Evolutionary conservation across 768 basidiomycete species (phyloP).

Genomic region (Cystobasidium onofrii): DNA sequence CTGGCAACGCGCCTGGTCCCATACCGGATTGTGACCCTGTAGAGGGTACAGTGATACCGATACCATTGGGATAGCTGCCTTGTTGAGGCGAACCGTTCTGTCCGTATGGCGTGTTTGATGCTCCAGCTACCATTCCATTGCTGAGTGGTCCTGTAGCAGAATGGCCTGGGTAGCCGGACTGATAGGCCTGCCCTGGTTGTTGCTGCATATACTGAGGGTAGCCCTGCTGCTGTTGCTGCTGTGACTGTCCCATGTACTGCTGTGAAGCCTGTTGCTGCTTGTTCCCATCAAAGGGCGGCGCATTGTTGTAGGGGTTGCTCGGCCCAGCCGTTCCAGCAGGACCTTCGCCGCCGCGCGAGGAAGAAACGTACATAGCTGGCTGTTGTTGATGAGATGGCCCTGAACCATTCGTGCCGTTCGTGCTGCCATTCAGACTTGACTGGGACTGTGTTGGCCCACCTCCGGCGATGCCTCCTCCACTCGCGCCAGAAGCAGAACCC

Average conservation of each 20-base stretch:
- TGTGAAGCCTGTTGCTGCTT: not conserved
- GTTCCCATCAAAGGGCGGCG: not conserved
- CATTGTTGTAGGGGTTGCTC: not conserved
- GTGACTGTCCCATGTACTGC: not conserved
- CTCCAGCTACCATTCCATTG: slow-evolving; percentile 14
- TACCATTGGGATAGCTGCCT: not conserved
- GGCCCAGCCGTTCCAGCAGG: not conserved
- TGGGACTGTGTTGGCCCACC: not conserved
- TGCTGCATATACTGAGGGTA: not conserved
- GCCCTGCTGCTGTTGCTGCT: slow-evolving; percentile 28
- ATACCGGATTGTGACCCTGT: not conserved
- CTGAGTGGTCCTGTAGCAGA: not conserved
- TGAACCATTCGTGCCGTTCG: not conserved
- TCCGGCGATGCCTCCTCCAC: not conserved
- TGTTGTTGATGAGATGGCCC: not conserved
- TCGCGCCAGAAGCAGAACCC: not conserved
- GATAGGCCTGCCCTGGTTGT: not conserved
- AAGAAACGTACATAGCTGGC: not conserved
- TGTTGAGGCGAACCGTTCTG: slow-evolving; percentile 7
- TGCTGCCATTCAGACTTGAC: not conserved
- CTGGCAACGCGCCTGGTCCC: not conserved
- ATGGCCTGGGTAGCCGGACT: not conserved
- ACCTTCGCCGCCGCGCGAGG: not conserved
- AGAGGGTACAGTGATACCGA: not conserved
- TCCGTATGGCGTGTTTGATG: not conserved